Evolutionary conservation across 169 alveolate genomes (phyloP).

Genomic region (Plasmodium cynomolgi): DNA sequence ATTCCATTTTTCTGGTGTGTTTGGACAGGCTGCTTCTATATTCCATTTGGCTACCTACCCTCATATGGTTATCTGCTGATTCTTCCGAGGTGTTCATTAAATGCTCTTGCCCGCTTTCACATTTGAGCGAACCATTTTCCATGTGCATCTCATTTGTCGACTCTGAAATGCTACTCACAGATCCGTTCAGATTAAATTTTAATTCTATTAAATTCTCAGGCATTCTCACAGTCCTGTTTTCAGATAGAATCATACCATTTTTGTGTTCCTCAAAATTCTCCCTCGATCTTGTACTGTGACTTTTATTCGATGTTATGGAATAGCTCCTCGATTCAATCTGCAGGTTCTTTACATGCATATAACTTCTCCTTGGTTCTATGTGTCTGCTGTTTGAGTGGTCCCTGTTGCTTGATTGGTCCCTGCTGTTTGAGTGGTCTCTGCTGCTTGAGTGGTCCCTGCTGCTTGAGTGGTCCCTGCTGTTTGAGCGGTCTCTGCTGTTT

Average conservation of each 20-base stretch:
- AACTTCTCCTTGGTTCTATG: constrained; percentile 13
- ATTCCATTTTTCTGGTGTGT: not conserved
- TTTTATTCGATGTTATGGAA: not conserved
- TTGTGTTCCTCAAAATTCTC: not conserved
- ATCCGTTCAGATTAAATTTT: not conserved
- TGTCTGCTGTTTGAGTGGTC: not conserved
- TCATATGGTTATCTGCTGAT: not conserved
- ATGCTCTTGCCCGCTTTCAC: not conserved
- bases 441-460: not conserved
- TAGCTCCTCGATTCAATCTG: not conserved
- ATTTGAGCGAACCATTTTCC: not conserved
- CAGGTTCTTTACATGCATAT: not conserved
- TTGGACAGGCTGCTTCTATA: not conserved
- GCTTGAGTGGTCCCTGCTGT: not conserved
- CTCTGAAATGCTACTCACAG: constrained; percentile 4
- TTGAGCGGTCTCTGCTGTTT: not conserved
- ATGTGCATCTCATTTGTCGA: not conserved
- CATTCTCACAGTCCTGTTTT: not conserved
- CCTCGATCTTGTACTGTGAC: not conserved
- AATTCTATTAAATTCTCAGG: constrained; percentile 13
- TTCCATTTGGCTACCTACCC: not conserved
- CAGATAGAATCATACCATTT: not conserved
- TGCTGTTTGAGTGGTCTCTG: too few relatives aligned
- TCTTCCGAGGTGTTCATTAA: constrained; percentile 10
- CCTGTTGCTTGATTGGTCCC: too few relatives aligned